Conservation (phyloP, 2,329 filamentous ascomycete species). For the Ramichloridium luteum region DNA sequence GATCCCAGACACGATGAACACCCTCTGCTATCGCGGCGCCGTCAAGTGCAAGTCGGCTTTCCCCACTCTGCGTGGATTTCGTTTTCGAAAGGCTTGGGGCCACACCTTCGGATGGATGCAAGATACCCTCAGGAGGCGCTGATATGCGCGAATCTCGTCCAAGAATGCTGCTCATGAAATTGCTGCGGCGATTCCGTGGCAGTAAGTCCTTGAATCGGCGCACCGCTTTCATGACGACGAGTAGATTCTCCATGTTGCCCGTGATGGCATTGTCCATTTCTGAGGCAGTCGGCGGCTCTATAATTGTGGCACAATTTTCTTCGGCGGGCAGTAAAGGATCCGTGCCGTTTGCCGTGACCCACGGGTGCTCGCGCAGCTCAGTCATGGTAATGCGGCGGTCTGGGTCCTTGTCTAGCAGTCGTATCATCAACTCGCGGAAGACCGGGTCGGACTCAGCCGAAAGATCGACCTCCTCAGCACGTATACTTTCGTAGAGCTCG, state of each 20-base stretch:
- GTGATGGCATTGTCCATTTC: slow-evolving; percentile 89
- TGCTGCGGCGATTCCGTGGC: slow-evolving; percentile 41
- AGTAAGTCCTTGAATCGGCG: slow-evolving; percentile 73
- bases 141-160: slow-evolving; percentile 47
- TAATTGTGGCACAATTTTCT: slow-evolving; percentile 71
- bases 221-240: slow-evolving; percentile 86
- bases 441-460: slow-evolving; percentile 51
- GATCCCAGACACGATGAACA: background rate
- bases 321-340: slow-evolving; percentile 69
- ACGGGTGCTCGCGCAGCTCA: slow-evolving; percentile 78
- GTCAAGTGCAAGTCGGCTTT: no score
- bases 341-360: slow-evolving; percentile 72
- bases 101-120: no score
- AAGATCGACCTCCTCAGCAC: slow-evolving; percentile 52
- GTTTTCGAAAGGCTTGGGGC: slow-evolving; percentile 36
- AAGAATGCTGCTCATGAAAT: slow-evolving; percentile 47
- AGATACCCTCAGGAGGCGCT: slow-evolving; percentile 44
- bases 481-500: slow-evolving; percentile 83
- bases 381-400: slow-evolving; percentile 70
- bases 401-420: slow-evolving; percentile 74
- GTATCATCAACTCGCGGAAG: slow-evolving; percentile 62
- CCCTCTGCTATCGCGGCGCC: background rate
- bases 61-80: background rate
- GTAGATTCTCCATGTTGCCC: slow-evolving; percentile 70
- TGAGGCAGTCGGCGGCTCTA: slow-evolving; percentile 76